Conservation (phyloP, 2,329 filamentous ascomycete species). For the Penicillium sp. region DNA sequence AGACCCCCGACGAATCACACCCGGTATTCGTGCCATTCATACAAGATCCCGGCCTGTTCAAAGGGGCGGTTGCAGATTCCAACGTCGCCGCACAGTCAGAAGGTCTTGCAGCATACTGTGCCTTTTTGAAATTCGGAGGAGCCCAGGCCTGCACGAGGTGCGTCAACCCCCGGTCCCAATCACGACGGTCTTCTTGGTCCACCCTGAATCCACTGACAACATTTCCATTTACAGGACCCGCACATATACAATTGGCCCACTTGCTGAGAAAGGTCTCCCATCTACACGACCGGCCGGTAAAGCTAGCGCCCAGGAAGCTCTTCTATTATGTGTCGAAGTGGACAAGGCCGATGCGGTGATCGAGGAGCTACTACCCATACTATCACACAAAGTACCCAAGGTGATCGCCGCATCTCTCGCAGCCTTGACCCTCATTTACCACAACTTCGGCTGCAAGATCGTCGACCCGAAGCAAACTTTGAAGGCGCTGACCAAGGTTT, state of each 20-base stretch:
- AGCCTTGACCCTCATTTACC: slow-evolving; percentile 78
- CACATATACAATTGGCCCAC: slow-evolving; percentile 67
- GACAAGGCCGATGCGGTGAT: slow-evolving; percentile 82
- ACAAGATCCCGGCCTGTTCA: slow-evolving; percentile 82
- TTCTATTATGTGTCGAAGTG: slow-evolving; percentile 85
- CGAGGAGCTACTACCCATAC: slow-evolving; percentile 79
- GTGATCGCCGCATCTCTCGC: slow-evolving; percentile 73
- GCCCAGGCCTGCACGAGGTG: slow-evolving; percentile 71
- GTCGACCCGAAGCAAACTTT: slow-evolving; percentile 90
- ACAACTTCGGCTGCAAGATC: slow-evolving; percentile 92
- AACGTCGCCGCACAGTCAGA: slow-evolving; percentile 98
- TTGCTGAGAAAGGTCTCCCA: slow-evolving; percentile 87
- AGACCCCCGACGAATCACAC: slow-evolving; percentile 79
- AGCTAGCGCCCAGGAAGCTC: slow-evolving; percentile 76
- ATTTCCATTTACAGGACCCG: slow-evolving; percentile 59
- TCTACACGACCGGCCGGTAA: slow-evolving; percentile 89
- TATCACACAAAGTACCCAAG: slow-evolving; percentile 89
- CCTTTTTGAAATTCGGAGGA: slow-evolving; percentile 89
- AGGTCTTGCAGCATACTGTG: slow-evolving; percentile 79
- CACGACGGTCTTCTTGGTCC: neutral
- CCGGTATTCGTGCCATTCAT: slow-evolving; percentile 84
- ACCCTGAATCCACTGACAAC: neutral
- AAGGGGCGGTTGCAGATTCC: slow-evolving; percentile 85
- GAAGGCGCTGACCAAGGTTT: slow-evolving; percentile 83
- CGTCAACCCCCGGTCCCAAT: slow-evolving; percentile 15